Evolutionary conservation across 306 rosid genomes (phyloP), one percentile per base, ranked within the genome.

Genomic region (Dicorynia guianensis): DNA sequence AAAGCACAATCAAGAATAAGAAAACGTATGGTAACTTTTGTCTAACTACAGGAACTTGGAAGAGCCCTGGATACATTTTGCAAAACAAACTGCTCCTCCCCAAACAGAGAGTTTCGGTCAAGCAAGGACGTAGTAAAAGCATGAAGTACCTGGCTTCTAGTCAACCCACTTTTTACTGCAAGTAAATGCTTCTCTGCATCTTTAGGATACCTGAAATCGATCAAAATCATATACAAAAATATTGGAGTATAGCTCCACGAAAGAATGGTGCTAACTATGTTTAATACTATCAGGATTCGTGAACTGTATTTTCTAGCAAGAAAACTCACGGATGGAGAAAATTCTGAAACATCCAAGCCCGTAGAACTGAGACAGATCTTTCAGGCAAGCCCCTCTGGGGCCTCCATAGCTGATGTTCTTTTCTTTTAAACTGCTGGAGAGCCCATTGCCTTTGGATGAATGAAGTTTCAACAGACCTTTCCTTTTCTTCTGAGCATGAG

Each of bases 331-430:
- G 99, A 84, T 92, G 97, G 74, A 95, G 97, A 78, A 95, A 95
- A 82, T 95, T 95, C 69, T 90, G 97, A 87, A 92, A 95, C 97
- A 95, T 92, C 99, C 97, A 95, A 7, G 89, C 88, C 3, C 97
- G 79, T 30, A 94, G 80, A 72, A 91, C 98, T 0, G 98, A 91
- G 63, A 94, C 97, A 10, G 98, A 94, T 85, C 88, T 88, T 73
- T 94, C 98, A 0, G 98, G 98, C 88, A 94, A 88, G 65, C 98
- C 98, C 79, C 98, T 89, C 75, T 94, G 98, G 4, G 98, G 98
- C 60, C 97, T 88, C 98, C 97, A 95, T 66, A 92, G 59, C 12
- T 89, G 99, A 67, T 83, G 77, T 11, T 92, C 96, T 74, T 95
- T 95, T 76, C 80, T 90, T 75, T 90, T 89, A 38, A 89, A 63